phyloP scores from a whole-genome alignment of 2,329 filamentous ascomycete genomes.

The Phialophora chinensis region DNA sequence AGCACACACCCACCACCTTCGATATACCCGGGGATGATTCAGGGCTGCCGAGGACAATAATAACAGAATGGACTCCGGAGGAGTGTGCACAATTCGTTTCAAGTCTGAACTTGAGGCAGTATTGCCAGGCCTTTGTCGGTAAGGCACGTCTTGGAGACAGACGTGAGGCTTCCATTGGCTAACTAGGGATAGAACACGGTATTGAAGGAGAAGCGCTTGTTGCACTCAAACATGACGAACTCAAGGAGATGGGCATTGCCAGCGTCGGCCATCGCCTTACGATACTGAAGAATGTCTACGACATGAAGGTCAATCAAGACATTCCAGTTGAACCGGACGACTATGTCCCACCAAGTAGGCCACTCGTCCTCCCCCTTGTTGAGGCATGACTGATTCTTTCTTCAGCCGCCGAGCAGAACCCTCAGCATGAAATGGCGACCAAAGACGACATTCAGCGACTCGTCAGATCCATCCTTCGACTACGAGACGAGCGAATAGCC shows the following conservation, averaged over 20 bases:
- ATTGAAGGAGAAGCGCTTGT: constrained; percentile 92
- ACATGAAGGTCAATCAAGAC: constrained; percentile 92
- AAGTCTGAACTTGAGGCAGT: constrained; percentile 79
- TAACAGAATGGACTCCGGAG: constrained; percentile 72
- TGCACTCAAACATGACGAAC: constrained; percentile 85
- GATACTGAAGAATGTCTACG: constrained; percentile 94
- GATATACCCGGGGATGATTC: constrained; percentile 58
- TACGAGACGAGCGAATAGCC: constrained; percentile 88
- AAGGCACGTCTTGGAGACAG: constrained; percentile 46
- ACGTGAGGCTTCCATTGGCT: constrained; percentile 10
- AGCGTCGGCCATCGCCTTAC: constrained; percentile 95
- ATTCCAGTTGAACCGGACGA: constrained; percentile 90
- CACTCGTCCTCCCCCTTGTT: constrained; percentile 22
- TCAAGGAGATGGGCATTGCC: constrained; percentile 91
- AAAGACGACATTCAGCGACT: constrained; percentile 91
- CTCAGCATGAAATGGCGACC: constrained; percentile 83
- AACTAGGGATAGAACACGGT: constrained; percentile 73
- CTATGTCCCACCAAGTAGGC: constrained; percentile 88
- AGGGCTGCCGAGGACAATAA: constrained; percentile 61
- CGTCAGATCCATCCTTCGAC: constrained; percentile 84
- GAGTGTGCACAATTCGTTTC: constrained; percentile 90
- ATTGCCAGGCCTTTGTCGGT: constrained; percentile 84
- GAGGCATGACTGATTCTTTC: constrained; percentile 13
- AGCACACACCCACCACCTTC: constrained; percentile 68
- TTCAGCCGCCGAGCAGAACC: constrained; percentile 84